Base-by-base conservation (phyloP, 2,329 filamentous ascomycete species). In the Didymella glomerata region DNA sequence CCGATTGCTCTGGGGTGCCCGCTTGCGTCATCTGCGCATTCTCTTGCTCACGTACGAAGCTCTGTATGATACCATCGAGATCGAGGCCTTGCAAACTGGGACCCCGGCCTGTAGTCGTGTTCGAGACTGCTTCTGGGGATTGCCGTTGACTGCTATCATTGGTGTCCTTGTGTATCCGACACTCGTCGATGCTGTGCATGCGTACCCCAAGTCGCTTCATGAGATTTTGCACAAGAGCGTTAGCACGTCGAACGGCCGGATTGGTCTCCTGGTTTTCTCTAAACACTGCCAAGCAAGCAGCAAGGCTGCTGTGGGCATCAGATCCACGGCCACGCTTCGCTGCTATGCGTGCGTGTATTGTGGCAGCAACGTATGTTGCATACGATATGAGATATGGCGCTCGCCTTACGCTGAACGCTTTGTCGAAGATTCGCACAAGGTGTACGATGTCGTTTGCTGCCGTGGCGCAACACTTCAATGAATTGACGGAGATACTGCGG, bases 311-410 rank as follows among this genome's bases (percentile, higher is more conserved):
- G 28, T 70, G 65, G 16, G 69, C 69, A 45, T 80, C 77, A 4
- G 78, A 74, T 0, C 79, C 81, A 0, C 74, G 73, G 0, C 68
- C 68, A 8, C 76, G 75, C 9, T 80, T 76, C 42, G 81, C 80
- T 3, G 83, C 81, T 0, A 83, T 82, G 3, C 83, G 82, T 0
- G 80, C 80, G 49, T 83, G 80, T 18, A 86, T 84, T 0, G 83
- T 85, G 0, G 82, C 83, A 4, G 79, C 79, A 0, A 85, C 82
- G 57, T 86, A 86, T 0, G 82, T 84, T 0, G 84, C 82, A 65
- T 86, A 86, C 0, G 82, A 83, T 18, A 86, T 79, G 1, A 86
- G 70, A 54, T 86, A 86, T 0, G 84, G 84, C 0, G 84, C 81
- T 11, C 78, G 71, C 11, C 76, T 71, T 1, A 84, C 75, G 1